A percentile compares a stretch with the other conserved stretches of the same genome.
Evolutionary conservation across 176 grass and related monocot genomes (phyloP).

Genomic region (Triticum monococcum): DNA sequence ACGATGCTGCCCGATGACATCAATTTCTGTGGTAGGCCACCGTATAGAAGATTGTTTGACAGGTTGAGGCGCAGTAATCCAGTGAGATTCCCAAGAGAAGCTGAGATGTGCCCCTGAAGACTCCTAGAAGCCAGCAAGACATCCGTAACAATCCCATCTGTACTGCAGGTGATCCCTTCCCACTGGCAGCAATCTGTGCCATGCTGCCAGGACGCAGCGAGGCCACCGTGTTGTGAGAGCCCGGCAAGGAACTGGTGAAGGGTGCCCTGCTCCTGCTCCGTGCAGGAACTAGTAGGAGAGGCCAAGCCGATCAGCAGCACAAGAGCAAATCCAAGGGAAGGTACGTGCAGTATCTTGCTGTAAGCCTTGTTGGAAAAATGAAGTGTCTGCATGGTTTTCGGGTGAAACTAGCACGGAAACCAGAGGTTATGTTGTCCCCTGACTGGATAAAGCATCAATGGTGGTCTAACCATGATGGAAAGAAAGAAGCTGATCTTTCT

Average conservation of each 20-base stretch:
- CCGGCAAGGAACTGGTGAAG: constrained; percentile 35
- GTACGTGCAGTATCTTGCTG: neutral
- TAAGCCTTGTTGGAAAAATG: neutral
- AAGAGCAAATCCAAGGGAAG: neutral
- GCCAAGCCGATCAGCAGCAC: constrained; percentile 23
- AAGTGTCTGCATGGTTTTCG: constrained; percentile 19
- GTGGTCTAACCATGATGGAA: neutral
- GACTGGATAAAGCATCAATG: neutral
- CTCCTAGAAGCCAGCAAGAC: neutral
- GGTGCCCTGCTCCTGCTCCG: constrained; percentile 25
- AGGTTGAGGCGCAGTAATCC: constrained; percentile 7
- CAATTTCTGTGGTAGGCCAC: neutral
- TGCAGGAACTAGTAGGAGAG: constrained; percentile 14
- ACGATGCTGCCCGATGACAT: constrained; percentile 3
- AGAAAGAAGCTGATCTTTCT: neutral
- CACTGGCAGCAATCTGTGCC: constrained; percentile 37
- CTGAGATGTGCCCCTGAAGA: constrained; percentile 18
- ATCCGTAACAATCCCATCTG: neutral
- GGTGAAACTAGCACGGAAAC: constrained; percentile 8
- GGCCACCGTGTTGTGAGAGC: constrained; percentile 1
- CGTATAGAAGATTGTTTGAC: neutral
- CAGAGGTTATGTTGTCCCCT: neutral
- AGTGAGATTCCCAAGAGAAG: neutral
- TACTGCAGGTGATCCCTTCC: constrained; percentile 37
- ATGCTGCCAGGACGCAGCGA: constrained; percentile 17